Conservation (phyloP, 2,329 filamentous ascomycete species). For the Aspergillus transmontanensis region DNA sequence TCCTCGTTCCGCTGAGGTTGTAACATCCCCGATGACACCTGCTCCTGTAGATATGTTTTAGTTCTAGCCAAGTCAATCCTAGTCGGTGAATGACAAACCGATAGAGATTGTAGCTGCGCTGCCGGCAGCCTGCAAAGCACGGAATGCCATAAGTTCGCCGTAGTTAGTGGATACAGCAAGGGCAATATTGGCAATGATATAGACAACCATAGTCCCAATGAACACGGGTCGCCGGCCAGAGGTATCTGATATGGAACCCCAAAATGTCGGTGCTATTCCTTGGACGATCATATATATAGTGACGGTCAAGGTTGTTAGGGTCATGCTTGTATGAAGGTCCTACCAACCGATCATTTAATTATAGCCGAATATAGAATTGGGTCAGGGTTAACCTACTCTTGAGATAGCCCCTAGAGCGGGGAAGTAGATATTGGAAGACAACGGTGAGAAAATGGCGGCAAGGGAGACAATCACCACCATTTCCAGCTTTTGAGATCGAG, state of each 20-base stretch:
- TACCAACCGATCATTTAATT: neutral
- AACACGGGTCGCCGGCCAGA: slow-evolving; percentile 51
- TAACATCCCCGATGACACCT: slow-evolving; percentile 48
- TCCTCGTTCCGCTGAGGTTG: slow-evolving; percentile 40
- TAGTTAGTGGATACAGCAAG: slow-evolving; percentile 33
- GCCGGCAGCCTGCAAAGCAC: slow-evolving; percentile 12
- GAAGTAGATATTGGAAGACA: slow-evolving; percentile 52
- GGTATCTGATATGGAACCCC: slow-evolving; percentile 52
- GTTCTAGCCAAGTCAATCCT: neutral
- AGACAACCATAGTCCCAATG: slow-evolving; percentile 50
- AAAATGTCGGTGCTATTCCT: slow-evolving; percentile 53
- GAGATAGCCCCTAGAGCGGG: slow-evolving; percentile 40
- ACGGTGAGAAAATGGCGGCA: slow-evolving; percentile 37
- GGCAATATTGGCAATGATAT: slow-evolving; percentile 51
- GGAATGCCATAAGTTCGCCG: slow-evolving; percentile 9
- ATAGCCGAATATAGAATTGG: neutral
- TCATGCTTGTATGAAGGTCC: slow-evolving; percentile 29
- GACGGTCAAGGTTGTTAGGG: slow-evolving; percentile 37
- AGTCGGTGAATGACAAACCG: slow-evolving; percentile 24
- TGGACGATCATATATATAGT: slow-evolving; percentile 54
- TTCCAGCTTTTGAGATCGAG: neutral
- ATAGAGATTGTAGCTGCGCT: slow-evolving; percentile 7
- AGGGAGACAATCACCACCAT: neutral
- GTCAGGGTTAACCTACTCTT: neutral
- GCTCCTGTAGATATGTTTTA: neutral